Conservation (phyloP, 441 rosid genomes). For the Rhodomyrtus psidioides region DNA sequence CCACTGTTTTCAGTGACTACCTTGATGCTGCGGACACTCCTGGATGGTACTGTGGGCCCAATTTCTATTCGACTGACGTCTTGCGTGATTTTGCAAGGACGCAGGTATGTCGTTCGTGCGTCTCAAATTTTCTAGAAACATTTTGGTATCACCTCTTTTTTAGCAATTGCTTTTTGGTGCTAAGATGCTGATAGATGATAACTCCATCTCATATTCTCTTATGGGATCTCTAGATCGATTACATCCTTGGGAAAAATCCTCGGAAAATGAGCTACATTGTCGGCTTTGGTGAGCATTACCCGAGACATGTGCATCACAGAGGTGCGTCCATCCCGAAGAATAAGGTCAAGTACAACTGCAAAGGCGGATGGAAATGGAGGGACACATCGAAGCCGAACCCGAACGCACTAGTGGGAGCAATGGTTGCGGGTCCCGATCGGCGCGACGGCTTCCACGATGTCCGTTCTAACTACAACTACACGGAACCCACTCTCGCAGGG, state of each 20-base stretch:
- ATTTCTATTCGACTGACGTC: slow-evolving; percentile 58
- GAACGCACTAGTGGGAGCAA: slow-evolving; percentile 70
- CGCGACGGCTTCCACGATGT: slow-evolving; percentile 76
- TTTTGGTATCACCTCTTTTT: not conserved
- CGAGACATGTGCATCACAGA: slow-evolving; percentile 77
- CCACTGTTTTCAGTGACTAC: slow-evolving; percentile 65
- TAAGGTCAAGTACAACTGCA: slow-evolving; percentile 68
- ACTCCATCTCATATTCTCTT: not conserved
- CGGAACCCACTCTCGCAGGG: slow-evolving; percentile 91
- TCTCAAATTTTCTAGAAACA: not conserved
- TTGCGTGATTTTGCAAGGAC: slow-evolving; percentile 67
- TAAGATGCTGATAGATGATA: not conserved
- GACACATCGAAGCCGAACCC: slow-evolving; percentile 67
- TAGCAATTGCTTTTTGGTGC: not conserved
- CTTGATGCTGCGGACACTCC: slow-evolving; percentile 92
- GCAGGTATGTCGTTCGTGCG: slow-evolving; percentile 33
- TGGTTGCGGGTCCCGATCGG: slow-evolving; percentile 97
- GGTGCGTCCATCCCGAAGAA: slow-evolving; percentile 87
- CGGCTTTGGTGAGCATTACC: slow-evolving; percentile 75
- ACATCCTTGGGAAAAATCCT: slow-evolving; percentile 92
- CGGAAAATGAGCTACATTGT: slow-evolving; percentile 85
- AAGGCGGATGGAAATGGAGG: slow-evolving; percentile 92
- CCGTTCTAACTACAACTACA: slow-evolving; percentile 82
- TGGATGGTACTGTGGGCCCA: slow-evolving; percentile 90
- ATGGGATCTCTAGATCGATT: slow-evolving; percentile 49